Conservation (phyloP, 305 asterid species). For the Withania somnifera region DNA sequence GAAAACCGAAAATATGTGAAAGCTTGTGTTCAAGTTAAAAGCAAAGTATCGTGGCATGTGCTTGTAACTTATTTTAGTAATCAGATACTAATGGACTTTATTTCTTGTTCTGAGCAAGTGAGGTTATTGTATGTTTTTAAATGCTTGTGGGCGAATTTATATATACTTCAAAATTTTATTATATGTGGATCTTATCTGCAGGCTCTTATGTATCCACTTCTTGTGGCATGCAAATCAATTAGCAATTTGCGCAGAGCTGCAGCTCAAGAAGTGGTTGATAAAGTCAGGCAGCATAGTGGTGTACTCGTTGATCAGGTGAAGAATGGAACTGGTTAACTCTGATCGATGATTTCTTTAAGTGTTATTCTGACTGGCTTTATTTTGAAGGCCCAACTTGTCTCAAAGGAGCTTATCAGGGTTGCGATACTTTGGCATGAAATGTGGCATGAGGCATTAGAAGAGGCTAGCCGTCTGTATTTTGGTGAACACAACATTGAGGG, state of each 20-base stretch:
- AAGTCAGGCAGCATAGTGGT: slow-evolving; percentile 98
- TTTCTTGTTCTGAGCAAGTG: background rate
- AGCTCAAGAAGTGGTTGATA: slow-evolving; percentile 97
- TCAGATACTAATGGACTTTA: background rate
- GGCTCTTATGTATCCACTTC: slow-evolving; percentile 99
- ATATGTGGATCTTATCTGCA: slow-evolving; percentile 24
- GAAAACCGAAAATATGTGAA: background rate
- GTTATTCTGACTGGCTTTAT: slow-evolving; percentile 19
- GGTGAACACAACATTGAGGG: slow-evolving; percentile 99
- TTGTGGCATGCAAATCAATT: slow-evolving; percentile 97
- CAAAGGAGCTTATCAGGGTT: slow-evolving; percentile 93
- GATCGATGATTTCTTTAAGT: slow-evolving; percentile 1
- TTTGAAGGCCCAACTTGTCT: slow-evolving; percentile 93
- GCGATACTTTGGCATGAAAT: slow-evolving; percentile 99
- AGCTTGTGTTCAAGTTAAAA: background rate
- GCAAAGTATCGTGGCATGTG: background rate
- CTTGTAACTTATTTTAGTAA: background rate
- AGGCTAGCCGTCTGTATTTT: slow-evolving; percentile 95
- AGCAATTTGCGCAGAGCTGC: slow-evolving; percentile 92
- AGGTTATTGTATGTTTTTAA: background rate
- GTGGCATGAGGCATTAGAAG: slow-evolving; percentile 99
- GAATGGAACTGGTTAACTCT: background rate
- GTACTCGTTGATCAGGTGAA: slow-evolving; percentile 90
- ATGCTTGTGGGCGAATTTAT: background rate
- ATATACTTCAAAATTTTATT: background rate